These are phyloP conservation scores for Penicillium crystallinum DNA, from an alignment of 495 filamentous ascomycete species.

Conservation along the genomic window DNA sequence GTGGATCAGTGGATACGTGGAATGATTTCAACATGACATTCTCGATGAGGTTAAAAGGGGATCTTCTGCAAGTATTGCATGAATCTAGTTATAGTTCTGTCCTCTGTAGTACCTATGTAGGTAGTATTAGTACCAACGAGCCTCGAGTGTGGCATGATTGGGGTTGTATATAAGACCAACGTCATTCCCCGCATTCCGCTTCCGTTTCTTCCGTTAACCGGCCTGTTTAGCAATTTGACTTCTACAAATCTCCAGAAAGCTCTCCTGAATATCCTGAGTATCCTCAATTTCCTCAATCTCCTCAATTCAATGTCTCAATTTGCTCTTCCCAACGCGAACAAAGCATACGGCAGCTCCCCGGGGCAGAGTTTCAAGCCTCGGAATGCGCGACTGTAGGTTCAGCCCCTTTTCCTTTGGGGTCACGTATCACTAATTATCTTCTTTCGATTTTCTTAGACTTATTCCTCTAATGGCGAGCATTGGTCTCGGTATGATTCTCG, in stretches of 20 bases:
- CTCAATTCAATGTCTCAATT: constrained; percentile 20
- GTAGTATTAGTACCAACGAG: too few relatives aligned
- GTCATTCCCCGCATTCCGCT: constrained; percentile 23
- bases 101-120: too few relatives aligned
- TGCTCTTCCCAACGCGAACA: constrained; percentile 19
- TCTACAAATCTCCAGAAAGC: too few relatives aligned
- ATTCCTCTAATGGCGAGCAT: constrained; percentile 30
- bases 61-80: too few relatives aligned
- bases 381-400: constrained; percentile 17
- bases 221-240: too few relatives aligned
- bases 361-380: constrained; percentile 15
- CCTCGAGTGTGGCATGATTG: constrained; percentile 13
- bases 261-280: too few relatives aligned
- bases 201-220: constrained; percentile 12
- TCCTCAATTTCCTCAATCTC: too few relatives aligned
- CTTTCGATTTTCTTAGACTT: constrained; percentile 15
- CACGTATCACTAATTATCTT: not conserved
- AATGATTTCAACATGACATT: not conserved
- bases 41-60: not conserved
- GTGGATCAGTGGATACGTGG: not conserved
- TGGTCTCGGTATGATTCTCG: constrained; percentile 22
- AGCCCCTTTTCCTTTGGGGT: not conserved
- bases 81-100: too few relatives aligned
- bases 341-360: constrained; percentile 11
- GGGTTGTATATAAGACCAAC: constrained; percentile 5